Conservation (phyloP, 345 rosid genomes). For the Linum usitatissimum region DNA sequence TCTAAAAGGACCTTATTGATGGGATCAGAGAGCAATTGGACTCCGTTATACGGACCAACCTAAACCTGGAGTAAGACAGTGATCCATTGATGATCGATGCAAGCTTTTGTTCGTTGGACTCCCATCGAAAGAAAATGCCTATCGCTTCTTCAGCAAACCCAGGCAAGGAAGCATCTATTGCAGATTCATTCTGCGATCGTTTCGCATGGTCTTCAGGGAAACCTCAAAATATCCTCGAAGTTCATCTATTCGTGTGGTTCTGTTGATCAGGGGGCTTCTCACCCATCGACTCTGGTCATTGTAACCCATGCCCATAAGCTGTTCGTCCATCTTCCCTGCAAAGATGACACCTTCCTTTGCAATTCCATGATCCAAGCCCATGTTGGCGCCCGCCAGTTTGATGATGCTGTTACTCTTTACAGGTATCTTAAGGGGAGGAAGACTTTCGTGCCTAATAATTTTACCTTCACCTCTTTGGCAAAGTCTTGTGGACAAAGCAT, state of each 20-base stretch:
- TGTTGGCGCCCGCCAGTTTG: conserved; percentile 26
- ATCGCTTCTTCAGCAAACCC: conserved; percentile 34
- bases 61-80: too few species aligned
- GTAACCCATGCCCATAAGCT: conserved; percentile 39
- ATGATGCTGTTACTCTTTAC: conserved; percentile 39
- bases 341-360: conserved; percentile 49
- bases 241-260: conserved; percentile 33
- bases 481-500: conserved; percentile 37
- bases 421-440: conserved; percentile 34
- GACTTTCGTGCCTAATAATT: conserved; percentile 44
- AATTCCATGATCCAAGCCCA: conserved; percentile 63
- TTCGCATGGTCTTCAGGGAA: conserved; percentile 41
- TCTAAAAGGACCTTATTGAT: too few species aligned
- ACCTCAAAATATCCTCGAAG: conserved; percentile 49
- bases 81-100: neutral
- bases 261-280: conserved; percentile 1
- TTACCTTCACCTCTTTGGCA: conserved; percentile 43
- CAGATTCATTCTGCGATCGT: conserved; percentile 65
- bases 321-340: conserved; percentile 42
- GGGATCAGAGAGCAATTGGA: too few species aligned
- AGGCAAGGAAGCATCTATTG: conserved; percentile 25
- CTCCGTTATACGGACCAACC: too few species aligned
- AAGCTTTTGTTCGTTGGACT: conserved; percentile 24
- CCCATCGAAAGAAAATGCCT: conserved; percentile 46
- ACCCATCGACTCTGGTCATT: conserved; percentile 14